A percentile compares a stretch with the other conserved stretches of the same genome.
These are phyloP conservation scores for Aaosphaeria pasadenensis DNA, from an alignment of 2,329 filamentous ascomycete genomes.

Conservation along the genomic window DNA sequence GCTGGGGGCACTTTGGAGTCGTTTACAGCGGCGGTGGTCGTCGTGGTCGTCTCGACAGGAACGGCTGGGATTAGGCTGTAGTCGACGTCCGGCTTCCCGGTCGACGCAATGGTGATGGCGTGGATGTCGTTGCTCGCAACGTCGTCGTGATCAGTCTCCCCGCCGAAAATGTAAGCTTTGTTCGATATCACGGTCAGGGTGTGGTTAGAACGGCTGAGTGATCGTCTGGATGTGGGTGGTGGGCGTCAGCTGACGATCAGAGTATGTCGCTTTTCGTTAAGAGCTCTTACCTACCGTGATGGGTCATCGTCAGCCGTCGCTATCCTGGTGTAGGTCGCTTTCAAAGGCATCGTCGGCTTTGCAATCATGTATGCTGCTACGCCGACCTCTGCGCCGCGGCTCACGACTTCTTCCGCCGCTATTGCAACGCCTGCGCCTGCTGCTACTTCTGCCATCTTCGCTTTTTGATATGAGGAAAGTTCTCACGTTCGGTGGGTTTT, in stretches of 20 bases:
- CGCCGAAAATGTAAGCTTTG: slow-evolving; percentile 47
- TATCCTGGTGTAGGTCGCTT: slow-evolving; percentile 41
- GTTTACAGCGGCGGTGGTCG: slow-evolving; percentile 18
- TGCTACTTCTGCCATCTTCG: slow-evolving; percentile 40
- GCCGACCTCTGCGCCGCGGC: slow-evolving; percentile 37
- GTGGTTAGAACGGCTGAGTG: slow-evolving; percentile 35
- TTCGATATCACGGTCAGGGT: slow-evolving; percentile 39
- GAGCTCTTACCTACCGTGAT: slow-evolving; percentile 17
- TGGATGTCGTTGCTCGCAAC: slow-evolving; percentile 44
- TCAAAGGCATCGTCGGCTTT: slow-evolving; percentile 43
- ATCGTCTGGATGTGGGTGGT: slow-evolving; percentile 18
- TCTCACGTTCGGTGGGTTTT: too few species aligned
- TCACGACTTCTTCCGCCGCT: slow-evolving; percentile 38
- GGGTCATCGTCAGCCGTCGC: slow-evolving; percentile 36
- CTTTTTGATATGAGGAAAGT: neutral
- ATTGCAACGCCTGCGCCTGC: slow-evolving; percentile 36
- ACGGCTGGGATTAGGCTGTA: slow-evolving; percentile 44
- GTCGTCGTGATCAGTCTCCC: slow-evolving; percentile 32
- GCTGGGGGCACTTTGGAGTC: slow-evolving; percentile 28
- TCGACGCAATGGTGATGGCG: slow-evolving; percentile 32
- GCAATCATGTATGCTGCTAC: slow-evolving; percentile 41
- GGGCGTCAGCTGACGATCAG: neutral
- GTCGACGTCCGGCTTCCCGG: slow-evolving; percentile 33
- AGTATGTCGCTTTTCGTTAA: slow-evolving; percentile 5
- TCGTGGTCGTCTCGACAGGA: slow-evolving; percentile 4